Percentiles rank a stretch among this genome's conserved stretches.
These are phyloP conservation scores for Anisodus acutangulus DNA, from an alignment of 257 asterid genomes.

Conservation along the genomic window DNA sequence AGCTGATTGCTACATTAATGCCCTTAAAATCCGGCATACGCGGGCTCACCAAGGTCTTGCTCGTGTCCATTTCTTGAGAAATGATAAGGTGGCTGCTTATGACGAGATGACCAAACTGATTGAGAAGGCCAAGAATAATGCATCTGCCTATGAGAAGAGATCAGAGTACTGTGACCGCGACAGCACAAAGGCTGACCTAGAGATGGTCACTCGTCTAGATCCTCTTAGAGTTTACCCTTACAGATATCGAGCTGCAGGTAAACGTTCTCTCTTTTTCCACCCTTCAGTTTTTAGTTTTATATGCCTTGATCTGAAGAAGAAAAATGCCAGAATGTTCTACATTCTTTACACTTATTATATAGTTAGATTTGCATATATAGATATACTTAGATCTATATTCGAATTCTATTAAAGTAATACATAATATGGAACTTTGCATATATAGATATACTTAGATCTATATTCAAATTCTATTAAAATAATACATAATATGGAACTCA, in stretches of 20 bases:
- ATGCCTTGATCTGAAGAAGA: background rate
- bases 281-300: conserved; percentile 7
- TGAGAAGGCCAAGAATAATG: conserved; percentile 81
- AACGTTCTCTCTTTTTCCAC: conserved; percentile 15
- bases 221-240: conserved; percentile 97
- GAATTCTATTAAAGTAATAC: background rate
- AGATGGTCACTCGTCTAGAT: conserved; percentile 83
- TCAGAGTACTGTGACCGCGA: conserved; percentile 96
- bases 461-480: background rate
- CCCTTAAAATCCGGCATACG: conserved; percentile 92
- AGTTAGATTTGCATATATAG: background rate
- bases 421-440: background rate
- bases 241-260: conserved; percentile 99
- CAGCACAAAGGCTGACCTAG: conserved; percentile 89
- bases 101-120: conserved; percentile 94
- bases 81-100: conserved; percentile 85
- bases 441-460: background rate
- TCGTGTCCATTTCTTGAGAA: conserved; percentile 84
- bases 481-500: background rate
- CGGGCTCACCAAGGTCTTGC: conserved; percentile 99
- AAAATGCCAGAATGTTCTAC: background rate
- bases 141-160: conserved; percentile 96
- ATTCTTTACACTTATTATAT: background rate
- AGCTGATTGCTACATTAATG: conserved; percentile 95
- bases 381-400: background rate